Conservation (phyloP, 768 basidiomycete genomes). For the Gyrodon lividus region DNA sequence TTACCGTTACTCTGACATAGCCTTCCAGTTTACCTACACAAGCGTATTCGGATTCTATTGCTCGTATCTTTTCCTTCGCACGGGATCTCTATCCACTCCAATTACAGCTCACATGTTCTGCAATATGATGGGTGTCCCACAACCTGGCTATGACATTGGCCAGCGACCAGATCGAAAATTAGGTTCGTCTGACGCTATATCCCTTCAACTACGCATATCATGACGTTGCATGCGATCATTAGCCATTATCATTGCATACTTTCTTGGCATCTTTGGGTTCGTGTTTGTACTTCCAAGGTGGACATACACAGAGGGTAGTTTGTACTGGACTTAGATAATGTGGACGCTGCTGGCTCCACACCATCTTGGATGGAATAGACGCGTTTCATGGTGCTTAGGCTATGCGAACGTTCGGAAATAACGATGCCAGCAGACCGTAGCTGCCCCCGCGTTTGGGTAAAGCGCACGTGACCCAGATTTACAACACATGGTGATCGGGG, state of each 20-base stretch:
- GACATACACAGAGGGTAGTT: slow-evolving; percentile 39
- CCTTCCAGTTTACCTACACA: slow-evolving; percentile 87
- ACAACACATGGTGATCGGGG: background rate
- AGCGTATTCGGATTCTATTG: slow-evolving; percentile 90
- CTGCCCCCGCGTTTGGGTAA: too few relatives aligned
- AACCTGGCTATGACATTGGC: slow-evolving; percentile 54
- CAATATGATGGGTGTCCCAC: slow-evolving; percentile 91
- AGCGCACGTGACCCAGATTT: background rate
- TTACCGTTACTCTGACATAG: slow-evolving; percentile 40
- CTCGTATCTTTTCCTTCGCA: slow-evolving; percentile 82
- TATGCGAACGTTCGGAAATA: background rate
- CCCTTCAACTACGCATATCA: slow-evolving; percentile 7
- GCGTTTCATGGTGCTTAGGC: background rate
- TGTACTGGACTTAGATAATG: slow-evolving; percentile 41
- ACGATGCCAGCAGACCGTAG: too few relatives aligned
- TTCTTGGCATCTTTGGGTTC: slow-evolving; percentile 61
- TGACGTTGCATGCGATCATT: slow-evolving; percentile 12
- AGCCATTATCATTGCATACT: slow-evolving; percentile 59
- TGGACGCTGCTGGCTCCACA: slow-evolving; percentile 11
- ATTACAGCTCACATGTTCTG: slow-evolving; percentile 86
- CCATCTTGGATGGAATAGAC: background rate
- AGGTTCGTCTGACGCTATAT: slow-evolving; percentile 39
- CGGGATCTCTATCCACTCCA: slow-evolving; percentile 77
- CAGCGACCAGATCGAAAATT: slow-evolving; percentile 50
- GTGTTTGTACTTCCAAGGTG: slow-evolving; percentile 49